Evolutionary conservation across 2,329 filamentous ascomycete genomes (phyloP).

Genomic region (Pseudocercospora ulei): DNA sequence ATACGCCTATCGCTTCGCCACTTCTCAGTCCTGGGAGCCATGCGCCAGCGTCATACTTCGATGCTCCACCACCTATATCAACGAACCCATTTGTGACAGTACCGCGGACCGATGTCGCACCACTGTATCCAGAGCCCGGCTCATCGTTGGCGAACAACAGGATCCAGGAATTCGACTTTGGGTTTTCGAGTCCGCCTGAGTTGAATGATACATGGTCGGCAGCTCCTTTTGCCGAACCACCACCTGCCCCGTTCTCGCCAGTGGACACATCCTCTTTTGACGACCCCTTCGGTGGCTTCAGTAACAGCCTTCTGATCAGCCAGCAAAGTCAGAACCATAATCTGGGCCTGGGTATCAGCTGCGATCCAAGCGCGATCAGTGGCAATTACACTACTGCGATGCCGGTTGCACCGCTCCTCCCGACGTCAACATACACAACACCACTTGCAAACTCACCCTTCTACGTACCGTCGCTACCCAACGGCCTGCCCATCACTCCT

Average conservation of each 20-base stretch:
- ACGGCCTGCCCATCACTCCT: slow-evolving; percentile 22
- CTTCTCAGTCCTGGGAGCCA: slow-evolving; percentile 22
- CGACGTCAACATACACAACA: slow-evolving; percentile 14
- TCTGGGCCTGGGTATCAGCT: slow-evolving; percentile 32
- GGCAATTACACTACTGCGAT: slow-evolving; percentile 17
- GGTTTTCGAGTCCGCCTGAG: slow-evolving; percentile 26
- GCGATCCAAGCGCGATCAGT: slow-evolving; percentile 29
- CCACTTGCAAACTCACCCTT: slow-evolving; percentile 17
- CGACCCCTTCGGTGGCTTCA: slow-evolving; percentile 22
- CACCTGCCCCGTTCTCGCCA: slow-evolving; percentile 11
- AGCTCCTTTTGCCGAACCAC: slow-evolving; percentile 19
- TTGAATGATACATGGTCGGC: slow-evolving; percentile 19
- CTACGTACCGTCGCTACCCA: slow-evolving; percentile 23
- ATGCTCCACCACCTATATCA: slow-evolving; percentile 17
- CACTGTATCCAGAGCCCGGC: slow-evolving; percentile 26
- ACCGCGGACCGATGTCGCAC: slow-evolving; percentile 29
- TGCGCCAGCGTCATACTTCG: slow-evolving; percentile 23
- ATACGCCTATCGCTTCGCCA: slow-evolving; percentile 30
- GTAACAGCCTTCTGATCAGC: slow-evolving; percentile 11
- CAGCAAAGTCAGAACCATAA: slow-evolving; percentile 16
- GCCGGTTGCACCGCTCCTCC: slow-evolving; percentile 14
- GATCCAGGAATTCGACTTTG: slow-evolving; percentile 31
- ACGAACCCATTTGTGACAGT: slow-evolving; percentile 21
- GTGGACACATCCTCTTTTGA: slow-evolving; percentile 19
- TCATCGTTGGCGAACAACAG: slow-evolving; percentile 24